A percentile compares a stretch with the other conserved stretches of the same genome.
phyloP scores from a whole-genome alignment of 495 filamentous ascomycete species.

The Xanthoparmelia taractica region DNA sequence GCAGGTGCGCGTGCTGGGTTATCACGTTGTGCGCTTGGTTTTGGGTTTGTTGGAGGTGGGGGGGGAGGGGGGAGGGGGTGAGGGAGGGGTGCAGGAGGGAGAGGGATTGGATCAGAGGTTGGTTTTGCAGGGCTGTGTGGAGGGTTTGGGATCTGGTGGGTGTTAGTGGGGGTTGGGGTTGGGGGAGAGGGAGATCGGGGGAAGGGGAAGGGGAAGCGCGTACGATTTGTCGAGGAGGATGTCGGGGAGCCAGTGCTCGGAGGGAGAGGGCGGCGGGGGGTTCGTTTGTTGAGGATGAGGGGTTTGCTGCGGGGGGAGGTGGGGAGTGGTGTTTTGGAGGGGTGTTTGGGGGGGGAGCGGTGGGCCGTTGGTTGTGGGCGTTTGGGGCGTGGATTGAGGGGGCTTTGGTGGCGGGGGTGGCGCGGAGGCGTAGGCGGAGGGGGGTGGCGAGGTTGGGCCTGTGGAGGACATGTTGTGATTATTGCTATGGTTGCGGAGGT shows the following conservation, averaged over 20 bases:
- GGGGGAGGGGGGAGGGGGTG: conserved; percentile 50
- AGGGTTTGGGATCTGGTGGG: conserved; percentile 32
- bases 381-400: conserved; percentile 18
- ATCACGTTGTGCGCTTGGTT: conserved; percentile 61
- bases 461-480: conserved; percentile 11
- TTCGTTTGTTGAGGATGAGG: not conserved
- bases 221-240: conserved; percentile 71
- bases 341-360: conserved; percentile 11
- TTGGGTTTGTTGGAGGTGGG: conserved; percentile 44
- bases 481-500: not conserved
- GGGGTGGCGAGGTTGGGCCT: conserved; percentile 6
- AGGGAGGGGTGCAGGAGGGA: conserved; percentile 55
- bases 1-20: conserved; percentile 52
- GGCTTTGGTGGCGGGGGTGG: conserved; percentile 20
- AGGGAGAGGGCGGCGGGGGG: conserved; percentile 20
- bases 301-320: not conserved
- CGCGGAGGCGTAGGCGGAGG: conserved; percentile 8
- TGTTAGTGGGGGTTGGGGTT: conserved; percentile 34
- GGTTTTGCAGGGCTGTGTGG: conserved; percentile 51
- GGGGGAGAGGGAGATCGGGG: conserved; percentile 39
- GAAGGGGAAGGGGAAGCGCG: conserved; percentile 47
- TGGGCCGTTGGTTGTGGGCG: conserved; percentile 11
- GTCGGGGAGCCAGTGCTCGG: conserved; percentile 54
- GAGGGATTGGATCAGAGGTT: conserved; percentile 56
- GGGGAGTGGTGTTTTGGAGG: not conserved